Percentiles rank a stretch among this genome's conserved stretches.
phyloP scores from a whole-genome alignment of 306 rosid species.

The Gastrolobium bilobum region DNA sequence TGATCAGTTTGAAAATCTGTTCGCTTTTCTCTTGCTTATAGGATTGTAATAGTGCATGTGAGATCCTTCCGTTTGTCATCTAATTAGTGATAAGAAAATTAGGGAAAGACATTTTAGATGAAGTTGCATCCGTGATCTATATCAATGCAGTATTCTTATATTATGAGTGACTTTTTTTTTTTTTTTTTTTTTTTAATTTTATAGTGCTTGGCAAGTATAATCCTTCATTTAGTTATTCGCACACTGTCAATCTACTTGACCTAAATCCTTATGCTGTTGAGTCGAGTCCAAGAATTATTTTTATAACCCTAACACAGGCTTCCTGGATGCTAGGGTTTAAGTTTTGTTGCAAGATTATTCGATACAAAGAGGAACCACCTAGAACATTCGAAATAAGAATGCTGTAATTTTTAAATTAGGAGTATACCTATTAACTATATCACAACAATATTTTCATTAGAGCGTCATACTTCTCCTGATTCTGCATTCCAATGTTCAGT shows the following conservation, averaged over 20 bases:
- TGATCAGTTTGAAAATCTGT: constrained; percentile 15
- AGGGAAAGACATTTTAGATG: constrained; percentile 13
- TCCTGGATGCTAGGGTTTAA: constrained; percentile 25
- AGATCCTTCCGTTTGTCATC: constrained; percentile 39
- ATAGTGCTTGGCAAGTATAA: constrained; percentile 21
- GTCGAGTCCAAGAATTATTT: constrained; percentile 6
- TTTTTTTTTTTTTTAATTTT: constrained; percentile 12
- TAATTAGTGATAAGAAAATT: constrained; percentile 14
- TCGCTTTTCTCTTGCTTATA: constrained; percentile 33
- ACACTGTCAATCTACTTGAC: constrained; percentile 28
- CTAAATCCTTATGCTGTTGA: constrained; percentile 24
- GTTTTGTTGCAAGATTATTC: constrained; percentile 27
- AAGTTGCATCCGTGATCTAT: constrained; percentile 22
- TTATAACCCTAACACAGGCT: constrained; percentile 4
- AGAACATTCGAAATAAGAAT: constrained; percentile 18
- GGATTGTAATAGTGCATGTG: constrained; percentile 8
- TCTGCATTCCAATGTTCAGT: constrained; percentile 37
- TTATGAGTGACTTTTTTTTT: not conserved
- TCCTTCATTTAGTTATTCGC: not conserved
- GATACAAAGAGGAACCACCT: constrained; percentile 9
- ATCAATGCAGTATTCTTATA: constrained; percentile 19
- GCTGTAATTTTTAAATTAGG: constrained; percentile 15
- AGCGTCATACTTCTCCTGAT: constrained; percentile 13
- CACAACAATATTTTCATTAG: not conserved
- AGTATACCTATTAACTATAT: not conserved